Evolutionary conservation across 2,329 filamentous ascomycete species (phyloP), one percentile per base, ranked within the genome.

Genomic region (Cladosporium phlei): DNA sequence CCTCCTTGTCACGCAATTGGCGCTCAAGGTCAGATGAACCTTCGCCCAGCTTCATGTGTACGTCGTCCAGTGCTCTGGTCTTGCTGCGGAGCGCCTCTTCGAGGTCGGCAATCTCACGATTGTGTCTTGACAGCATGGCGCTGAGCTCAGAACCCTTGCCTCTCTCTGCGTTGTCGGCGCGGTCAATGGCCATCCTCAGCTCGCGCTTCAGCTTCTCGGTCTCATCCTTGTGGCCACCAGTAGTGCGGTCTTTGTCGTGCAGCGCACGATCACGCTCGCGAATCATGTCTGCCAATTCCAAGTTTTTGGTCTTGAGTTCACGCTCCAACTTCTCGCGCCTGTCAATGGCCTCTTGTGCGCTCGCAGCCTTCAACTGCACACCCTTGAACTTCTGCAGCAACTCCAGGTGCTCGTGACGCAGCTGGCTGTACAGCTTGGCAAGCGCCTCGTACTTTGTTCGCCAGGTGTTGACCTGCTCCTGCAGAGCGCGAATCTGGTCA

Each of bases 221-320:
- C 65, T 98, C 93, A 48, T 98, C 93, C 61, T 88, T 90, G 68
- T 90, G 90, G 45, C 82, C 86, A 24, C 93, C 93, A 42, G 76
- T 80, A n/a, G 85, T 72, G 46, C 93, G 82, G 63, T 98, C 93
- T 66, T 90, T 88, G 53, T 98, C 93, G 62, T 97, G 88, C 43
- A 96, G 70, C 22, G 93, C 93, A 54, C 93, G 82, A 63, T 98
- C 93, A 57, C 93, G 80, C 71, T 98, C 93, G 33, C 93, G 82
- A 55, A 98, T 98, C 93, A 98, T 97, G 66, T 97, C 89, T 24
- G 93, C 93, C 52, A 98, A 72, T 67, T 98, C 93, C n/a, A 98
- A 74, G 64, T 98, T 98, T 79, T 98, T 98, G 22, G 91, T 96
- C 79, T 98, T 98, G 66, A 98, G 86, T 70, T 98, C 93, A 25